Evolutionary conservation across 208 protist genomes (phyloP).

Genomic region (Trypanosoma theileri): DNA sequence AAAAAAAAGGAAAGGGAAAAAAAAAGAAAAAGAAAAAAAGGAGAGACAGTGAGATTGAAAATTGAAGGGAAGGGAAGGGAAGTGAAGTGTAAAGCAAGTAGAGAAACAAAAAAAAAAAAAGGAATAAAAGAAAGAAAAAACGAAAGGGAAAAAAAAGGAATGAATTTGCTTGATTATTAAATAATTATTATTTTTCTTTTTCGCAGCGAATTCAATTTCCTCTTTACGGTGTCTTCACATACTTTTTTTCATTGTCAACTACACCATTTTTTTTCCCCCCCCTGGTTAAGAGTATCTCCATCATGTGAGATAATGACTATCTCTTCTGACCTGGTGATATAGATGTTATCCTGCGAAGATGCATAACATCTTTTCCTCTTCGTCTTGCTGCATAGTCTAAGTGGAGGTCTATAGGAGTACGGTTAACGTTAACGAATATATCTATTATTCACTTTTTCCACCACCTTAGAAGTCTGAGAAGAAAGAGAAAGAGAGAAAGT

Average conservation of each 20-base stretch:
- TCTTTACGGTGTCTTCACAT: constrained; percentile 3
- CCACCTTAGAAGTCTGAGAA: no score
- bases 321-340: no score
- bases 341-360: no score
- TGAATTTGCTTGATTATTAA: constrained; percentile 1
- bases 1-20: not conserved
- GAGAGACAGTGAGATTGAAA: not conserved
- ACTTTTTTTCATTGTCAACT: not conserved
- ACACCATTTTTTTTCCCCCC: not conserved
- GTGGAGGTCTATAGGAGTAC: no score
- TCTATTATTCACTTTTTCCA: no score
- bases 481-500: no score
- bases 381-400: no score
- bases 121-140: not conserved
- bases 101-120: constrained; percentile 1
- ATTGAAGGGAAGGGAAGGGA: not conserved
- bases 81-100: not conserved
- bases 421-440: no score
- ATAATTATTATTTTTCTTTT: constrained; percentile 7
- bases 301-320: no score
- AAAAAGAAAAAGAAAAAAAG: constrained; percentile 1
- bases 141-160: not conserved
- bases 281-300: no score
- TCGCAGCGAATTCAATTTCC: not conserved
- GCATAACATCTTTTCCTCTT: no score